Base-by-base conservation (phyloP, 139 green algal species). In the Chlamydomonas asymmetrica region DNA sequence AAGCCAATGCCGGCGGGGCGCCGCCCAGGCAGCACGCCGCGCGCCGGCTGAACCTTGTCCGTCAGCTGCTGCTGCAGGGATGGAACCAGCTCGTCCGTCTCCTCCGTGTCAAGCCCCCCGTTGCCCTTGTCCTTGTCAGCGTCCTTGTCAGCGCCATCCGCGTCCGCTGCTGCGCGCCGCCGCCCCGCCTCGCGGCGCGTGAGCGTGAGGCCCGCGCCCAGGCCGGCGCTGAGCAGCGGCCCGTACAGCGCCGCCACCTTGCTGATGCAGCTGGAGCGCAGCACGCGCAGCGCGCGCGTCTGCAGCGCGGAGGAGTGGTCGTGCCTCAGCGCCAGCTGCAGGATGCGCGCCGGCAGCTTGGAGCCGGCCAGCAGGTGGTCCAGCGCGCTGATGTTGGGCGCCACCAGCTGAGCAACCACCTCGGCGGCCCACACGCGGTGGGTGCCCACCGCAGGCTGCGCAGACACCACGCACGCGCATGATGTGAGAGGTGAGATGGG, bases 351-450 rank as follows among this genome's bases (percentile, higher is more conserved):
- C 29, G 73, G 69, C 32, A 85, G 70, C 74, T 85, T 75, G 54
- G 70, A 60, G n/a, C 22, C 40, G 1, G 70, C 56, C 63, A 85
- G 52, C 41, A 78, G 50, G 49, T 65, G 41, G 71, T 78, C 77
- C 20, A 83, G 37, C 7, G 64, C 65, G 9, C 27, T 35, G 54
- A 70, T 48, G 52, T 67, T 74, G 40, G 54, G 65, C 10, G 41
- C 74, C 45, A 84, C 57, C 66, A 84, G 79, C 57, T 66, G 72
- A 27, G 63, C 66, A 20, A 84, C 66, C 4, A 78, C 66, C 54
- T 82, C 81, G 29, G 71, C 71, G 0, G 75, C 71, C 62, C 71
- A 79, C 40, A 86, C 75, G 23, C 81, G 75, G 76, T 86, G 81
- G 50, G 52, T 86, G 43, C 81, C 81, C 49, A 86, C 71, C 3